Base-by-base conservation (phyloP, 352 stramenopile species). In the Globisporangium nagaii region DNA sequence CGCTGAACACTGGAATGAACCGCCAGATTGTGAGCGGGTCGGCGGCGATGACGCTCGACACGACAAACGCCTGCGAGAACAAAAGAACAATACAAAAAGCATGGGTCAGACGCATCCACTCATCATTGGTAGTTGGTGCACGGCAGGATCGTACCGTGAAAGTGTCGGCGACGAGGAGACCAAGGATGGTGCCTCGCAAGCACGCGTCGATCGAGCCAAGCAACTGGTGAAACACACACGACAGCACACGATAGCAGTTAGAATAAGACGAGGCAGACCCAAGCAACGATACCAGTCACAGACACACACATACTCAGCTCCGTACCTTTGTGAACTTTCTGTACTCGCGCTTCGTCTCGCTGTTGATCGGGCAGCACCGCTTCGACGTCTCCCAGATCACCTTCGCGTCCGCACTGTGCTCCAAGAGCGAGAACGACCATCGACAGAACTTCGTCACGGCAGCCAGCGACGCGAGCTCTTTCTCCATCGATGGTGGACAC, bases 381-480 rank as follows among this genome's bases (percentile, higher is more conserved):
- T 93, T 93, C 34, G 84, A 73, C 12, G 84, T 92, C 56, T 95
- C 84, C 78, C 79, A 93, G 45, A 95, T 91, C 19, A 95, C 82
- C 56, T 95, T 95, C 20, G 85, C 83, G 39, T 95, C 85, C 12
- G 72, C 75, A 50, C 83, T 88, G 53, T 93, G 80, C 51, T 93
- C 83, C 30, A 95, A 60, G 35, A 95, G 71, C 9, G 79, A 87
- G 55, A 93, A 95, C 45, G 85, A 93, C 85, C 85, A 95, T 40
- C 84, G 75, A 36, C 79, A 91, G 54, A 95, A 95, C 60, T 90
- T 95, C 0, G 84, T 89, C 31, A 92, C 71, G 11, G 77, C 76
- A 34, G 67, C 66, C 20, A 95, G 56, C 7, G 84, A 95, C 36
- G 79, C 66, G 10, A 93, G 73, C 54, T 95, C 84, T 48, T 95